These are phyloP conservation scores for Quercus parvula DNA, from an alignment of 306 rosid species.

Conservation along the genomic window DNA sequence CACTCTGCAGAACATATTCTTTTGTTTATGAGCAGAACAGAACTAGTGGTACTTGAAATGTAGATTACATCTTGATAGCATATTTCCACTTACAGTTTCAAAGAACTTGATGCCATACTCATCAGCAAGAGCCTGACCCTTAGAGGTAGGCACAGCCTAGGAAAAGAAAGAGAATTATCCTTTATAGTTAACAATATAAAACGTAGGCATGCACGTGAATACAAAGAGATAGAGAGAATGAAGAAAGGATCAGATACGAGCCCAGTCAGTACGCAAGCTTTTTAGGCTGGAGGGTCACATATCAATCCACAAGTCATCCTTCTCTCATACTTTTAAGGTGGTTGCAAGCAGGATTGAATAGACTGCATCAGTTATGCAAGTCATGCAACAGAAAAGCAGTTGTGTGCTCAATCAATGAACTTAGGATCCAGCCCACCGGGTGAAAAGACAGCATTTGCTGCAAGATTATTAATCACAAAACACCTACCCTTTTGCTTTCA, in stretches of 20 bases:
- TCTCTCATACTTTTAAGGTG: not conserved
- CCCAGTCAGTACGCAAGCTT: not conserved
- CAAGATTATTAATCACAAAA: constrained; percentile 1
- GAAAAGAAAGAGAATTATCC: constrained; percentile 11
- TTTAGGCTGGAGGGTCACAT: not conserved
- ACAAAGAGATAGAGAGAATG: not conserved
- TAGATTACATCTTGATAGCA: constrained; percentile 11
- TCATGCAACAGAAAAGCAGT: not conserved
- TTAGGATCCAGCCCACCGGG: constrained; percentile 5
- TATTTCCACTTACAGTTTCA: constrained; percentile 67
- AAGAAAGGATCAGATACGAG: not conserved
- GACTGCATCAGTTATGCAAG: constrained; percentile 2
- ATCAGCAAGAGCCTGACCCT: constrained; percentile 92
- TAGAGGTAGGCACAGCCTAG: constrained; percentile 80
- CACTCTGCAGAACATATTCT: constrained; percentile 58
- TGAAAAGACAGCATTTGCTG: constrained; percentile 4
- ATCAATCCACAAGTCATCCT: not conserved
- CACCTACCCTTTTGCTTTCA: constrained; percentile 75
- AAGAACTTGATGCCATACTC: constrained; percentile 87
- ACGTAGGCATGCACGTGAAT: not conserved
- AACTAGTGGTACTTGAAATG: not conserved
- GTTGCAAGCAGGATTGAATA: constrained; percentile 6
- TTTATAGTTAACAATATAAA: not conserved
- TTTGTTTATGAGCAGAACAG: constrained; percentile 17
- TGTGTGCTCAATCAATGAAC: not conserved